These are phyloP conservation scores for Trichoderma sp. DNA, from an alignment of 2,329 filamentous ascomycete genomes.

Conservation along the genomic window DNA sequence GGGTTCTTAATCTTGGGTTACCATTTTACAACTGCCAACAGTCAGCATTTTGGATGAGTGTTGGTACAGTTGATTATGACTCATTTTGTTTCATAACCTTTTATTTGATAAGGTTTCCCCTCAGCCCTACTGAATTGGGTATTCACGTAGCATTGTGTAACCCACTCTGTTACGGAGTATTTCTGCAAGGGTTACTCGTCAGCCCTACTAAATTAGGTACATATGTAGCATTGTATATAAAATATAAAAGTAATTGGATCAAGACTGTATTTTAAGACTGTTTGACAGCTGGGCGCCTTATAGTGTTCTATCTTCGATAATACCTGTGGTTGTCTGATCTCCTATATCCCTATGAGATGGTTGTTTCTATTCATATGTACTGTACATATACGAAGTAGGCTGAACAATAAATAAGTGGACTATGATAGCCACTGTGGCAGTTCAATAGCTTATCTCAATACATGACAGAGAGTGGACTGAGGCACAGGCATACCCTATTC, in stretches of 20 bases:
- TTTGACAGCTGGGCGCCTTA: neutral
- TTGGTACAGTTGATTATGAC: neutral
- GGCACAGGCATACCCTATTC: too few species aligned
- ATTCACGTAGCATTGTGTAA: neutral
- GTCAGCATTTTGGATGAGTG: neutral
- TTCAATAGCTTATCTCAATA: too few species aligned
- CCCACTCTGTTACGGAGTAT: neutral
- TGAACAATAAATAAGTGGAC: too few species aligned
- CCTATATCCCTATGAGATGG: too few species aligned
- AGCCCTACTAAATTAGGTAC: neutral
- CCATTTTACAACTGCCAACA: neutral
- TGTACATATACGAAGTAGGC: too few species aligned
- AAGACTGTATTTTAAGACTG: neutral
- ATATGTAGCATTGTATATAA: neutral
- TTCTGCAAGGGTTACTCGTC: neutral
- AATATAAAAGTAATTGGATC: neutral
- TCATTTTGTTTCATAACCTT: neutral
- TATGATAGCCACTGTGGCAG: too few species aligned
- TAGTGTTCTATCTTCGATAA: too few species aligned
- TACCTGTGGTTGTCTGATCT: too few species aligned
- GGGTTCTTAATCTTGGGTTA: neutral
- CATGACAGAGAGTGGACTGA: accelerated
- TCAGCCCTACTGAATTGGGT: neutral
- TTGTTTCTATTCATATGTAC: too few species aligned
- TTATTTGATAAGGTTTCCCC: neutral